These are phyloP conservation scores for Hypoxylon rubiginosum DNA, from an alignment of 2,329 filamentous ascomycete genomes.

Conservation along the genomic window DNA sequence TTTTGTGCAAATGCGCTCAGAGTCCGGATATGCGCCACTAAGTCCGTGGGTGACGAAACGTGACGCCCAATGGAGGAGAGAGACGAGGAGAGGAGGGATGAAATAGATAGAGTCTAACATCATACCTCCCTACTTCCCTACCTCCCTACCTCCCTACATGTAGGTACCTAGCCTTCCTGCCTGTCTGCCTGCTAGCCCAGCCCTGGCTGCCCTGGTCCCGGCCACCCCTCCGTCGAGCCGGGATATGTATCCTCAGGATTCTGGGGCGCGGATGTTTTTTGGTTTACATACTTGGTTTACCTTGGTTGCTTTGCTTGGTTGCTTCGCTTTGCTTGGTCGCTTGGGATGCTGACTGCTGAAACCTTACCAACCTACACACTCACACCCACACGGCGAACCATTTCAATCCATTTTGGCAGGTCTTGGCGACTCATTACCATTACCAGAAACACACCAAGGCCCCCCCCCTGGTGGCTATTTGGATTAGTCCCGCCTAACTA, in stretches of 20 bases:
- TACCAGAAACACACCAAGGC: slow-evolving; percentile 34
- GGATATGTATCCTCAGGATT: slow-evolving; percentile 33
- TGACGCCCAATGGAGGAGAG: slow-evolving; percentile 33
- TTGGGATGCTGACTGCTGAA: slow-evolving; percentile 37
- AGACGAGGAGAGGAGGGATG: slow-evolving; percentile 23
- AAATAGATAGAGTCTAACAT: slow-evolving; percentile 29
- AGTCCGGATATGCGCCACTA: slow-evolving; percentile 35
- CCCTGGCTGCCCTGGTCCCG: slow-evolving; percentile 27
- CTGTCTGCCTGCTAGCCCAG: slow-evolving; percentile 1
- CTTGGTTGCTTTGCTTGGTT: too few relatives aligned
- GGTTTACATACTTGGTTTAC: too few relatives aligned
- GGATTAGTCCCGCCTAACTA: neutral
- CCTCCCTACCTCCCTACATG: too few relatives aligned
- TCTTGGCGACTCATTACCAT: slow-evolving; percentile 48
- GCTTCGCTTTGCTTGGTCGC: too few relatives aligned
- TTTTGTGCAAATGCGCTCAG: slow-evolving; percentile 40
- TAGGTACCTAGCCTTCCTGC: too few relatives aligned
- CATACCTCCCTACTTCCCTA: neutral
- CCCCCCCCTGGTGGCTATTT: slow-evolving; percentile 13
- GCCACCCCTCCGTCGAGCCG: slow-evolving; percentile 30
- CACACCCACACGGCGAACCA: slow-evolving; percentile 37
- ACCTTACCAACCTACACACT: slow-evolving; percentile 18
- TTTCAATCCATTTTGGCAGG: slow-evolving; percentile 46
- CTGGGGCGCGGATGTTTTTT: slow-evolving; percentile 21
- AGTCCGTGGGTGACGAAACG: slow-evolving; percentile 33